Conservation (phyloP, 1,139 yeast species). For the Hemisphaericaspora subhashii region DNA sequence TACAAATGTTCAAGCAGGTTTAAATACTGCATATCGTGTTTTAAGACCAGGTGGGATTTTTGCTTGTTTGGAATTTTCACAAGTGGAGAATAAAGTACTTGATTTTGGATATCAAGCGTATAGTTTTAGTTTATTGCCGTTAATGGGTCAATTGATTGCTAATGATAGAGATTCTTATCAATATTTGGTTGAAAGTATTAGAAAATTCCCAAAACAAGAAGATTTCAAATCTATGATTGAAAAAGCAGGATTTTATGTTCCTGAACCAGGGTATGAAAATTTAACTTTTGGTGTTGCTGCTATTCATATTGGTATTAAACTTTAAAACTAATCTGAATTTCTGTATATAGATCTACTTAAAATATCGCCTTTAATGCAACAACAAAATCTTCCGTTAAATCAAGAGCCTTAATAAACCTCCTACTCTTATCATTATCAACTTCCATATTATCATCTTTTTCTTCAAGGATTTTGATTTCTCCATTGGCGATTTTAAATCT, state of each 20-base stretch:
- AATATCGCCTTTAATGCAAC: slow-evolving; percentile 12
- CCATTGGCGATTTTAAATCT: slow-evolving; percentile 35
- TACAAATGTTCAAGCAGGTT: slow-evolving; percentile 90
- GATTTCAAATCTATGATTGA: slow-evolving; percentile 88
- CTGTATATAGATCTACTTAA: slow-evolving; percentile 7
- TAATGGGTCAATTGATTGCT: slow-evolving; percentile 94
- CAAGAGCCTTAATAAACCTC: slow-evolving; percentile 27
- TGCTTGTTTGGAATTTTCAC: slow-evolving; percentile 93
- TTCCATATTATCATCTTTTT: slow-evolving; percentile 20
- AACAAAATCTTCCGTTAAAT: slow-evolving; percentile 35
- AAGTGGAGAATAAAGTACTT: slow-evolving; percentile 77
- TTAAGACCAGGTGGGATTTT: slow-evolving; percentile 95
- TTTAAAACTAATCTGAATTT: slow-evolving; percentile 23
- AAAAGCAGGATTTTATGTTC: slow-evolving; percentile 89
- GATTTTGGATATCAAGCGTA: slow-evolving; percentile 82
- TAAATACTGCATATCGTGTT: slow-evolving; percentile 90
- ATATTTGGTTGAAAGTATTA: slow-evolving; percentile 90
- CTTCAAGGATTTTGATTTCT: slow-evolving; percentile 14
- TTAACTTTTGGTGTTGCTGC: slow-evolving; percentile 97
- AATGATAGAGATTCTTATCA: slow-evolving; percentile 95
- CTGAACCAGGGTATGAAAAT: slow-evolving; percentile 89
- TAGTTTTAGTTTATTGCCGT: slow-evolving; percentile 83
- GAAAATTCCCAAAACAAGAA: slow-evolving; percentile 89
- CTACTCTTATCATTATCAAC: slow-evolving; percentile 15
- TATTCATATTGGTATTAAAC: slow-evolving; percentile 91